phyloP scores from a whole-genome alignment of 768 basidiomycete species.

The Amanita molliuscula region DNA sequence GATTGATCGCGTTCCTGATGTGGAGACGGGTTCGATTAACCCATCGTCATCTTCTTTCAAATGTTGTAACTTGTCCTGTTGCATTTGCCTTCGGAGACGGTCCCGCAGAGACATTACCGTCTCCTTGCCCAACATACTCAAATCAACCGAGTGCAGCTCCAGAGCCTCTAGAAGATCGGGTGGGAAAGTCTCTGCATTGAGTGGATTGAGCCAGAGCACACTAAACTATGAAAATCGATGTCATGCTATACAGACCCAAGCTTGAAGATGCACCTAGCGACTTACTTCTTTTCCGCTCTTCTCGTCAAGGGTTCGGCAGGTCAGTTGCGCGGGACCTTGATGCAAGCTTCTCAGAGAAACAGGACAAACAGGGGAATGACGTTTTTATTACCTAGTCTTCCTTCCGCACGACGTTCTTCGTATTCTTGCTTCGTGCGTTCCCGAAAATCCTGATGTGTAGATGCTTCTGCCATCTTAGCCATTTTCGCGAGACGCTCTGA shows the following conservation, averaged over 20 bases:
- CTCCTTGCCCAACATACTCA: slow-evolving; percentile 14
- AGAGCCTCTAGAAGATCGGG: slow-evolving; percentile 51
- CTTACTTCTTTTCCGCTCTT: slow-evolving; percentile 55
- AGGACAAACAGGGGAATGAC: not conserved
- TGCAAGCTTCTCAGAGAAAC: slow-evolving; percentile 3
- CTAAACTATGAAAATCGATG: slow-evolving; percentile 51
- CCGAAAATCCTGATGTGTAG: slow-evolving; percentile 49
- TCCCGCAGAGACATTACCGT: slow-evolving; percentile 27
- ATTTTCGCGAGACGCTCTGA: slow-evolving; percentile 64
- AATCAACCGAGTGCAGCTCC: slow-evolving; percentile 22
- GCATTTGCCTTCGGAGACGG: slow-evolving; percentile 68
- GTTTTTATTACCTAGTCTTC: slow-evolving; percentile 36
- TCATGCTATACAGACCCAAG: not conserved
- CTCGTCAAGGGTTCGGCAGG: slow-evolving; percentile 70
- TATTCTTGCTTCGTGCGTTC: slow-evolving; percentile 65
- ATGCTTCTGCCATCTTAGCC: slow-evolving; percentile 61
- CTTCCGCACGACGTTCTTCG: slow-evolving; percentile 66
- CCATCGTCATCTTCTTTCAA: slow-evolving; percentile 26
- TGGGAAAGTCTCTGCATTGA: slow-evolving; percentile 56
- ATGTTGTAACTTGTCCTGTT: slow-evolving; percentile 56
- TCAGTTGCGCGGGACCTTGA: slow-evolving; percentile 54
- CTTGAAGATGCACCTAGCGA: slow-evolving; percentile 9
- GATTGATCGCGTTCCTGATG: slow-evolving; percentile 26
- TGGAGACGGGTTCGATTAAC: slow-evolving; percentile 10
- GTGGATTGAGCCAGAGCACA: slow-evolving; percentile 68